Evolutionary conservation across 164 flowering plant genomes (phyloP), one percentile per base, ranked within the genome.

Genomic region (Vitis rupestris): DNA sequence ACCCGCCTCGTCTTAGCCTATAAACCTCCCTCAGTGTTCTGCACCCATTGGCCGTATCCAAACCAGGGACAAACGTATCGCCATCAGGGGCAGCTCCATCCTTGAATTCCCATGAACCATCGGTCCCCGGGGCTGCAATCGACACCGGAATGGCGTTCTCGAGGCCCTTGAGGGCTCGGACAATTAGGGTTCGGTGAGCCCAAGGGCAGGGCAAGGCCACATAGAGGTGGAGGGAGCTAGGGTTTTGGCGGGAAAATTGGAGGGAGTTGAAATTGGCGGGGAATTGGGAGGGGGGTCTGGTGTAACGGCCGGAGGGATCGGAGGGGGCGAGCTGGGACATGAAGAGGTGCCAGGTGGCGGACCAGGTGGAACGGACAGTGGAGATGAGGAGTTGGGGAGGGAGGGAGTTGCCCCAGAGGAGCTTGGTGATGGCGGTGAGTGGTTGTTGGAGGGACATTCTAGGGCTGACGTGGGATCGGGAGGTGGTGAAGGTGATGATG

Each of bases 271-370:
- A 15, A 59, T 73, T 68, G 76, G 75, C 73, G 78, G 87, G 93
- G 72, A 91, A 94, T 57, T 74, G 72, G 79, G 92, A 86, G 66
- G 74, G 7, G 63, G 98, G 98, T 53, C 97, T 80, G 60, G 93
- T 59, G 87, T 90, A 92, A 65, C 74, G 51, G 71, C 98, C 97
- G 58, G 90, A 73, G 54, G 96, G 74, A 72, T 90, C 93, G 68
- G 98, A 87, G 44, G 99, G 98, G 57, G 99, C 98, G 63, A 95
- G 89, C 79, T 91, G 99, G 60, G 89, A 77, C 99, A 95, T 95
- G 93, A 95, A 85, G 79, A 95, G 82, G 14, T 75, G 88, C 99
- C 99, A 93, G 29, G 85, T 68, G 81, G 92, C 17, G 82, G 80
- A 76, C 99, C 98, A 95, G 30, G 91, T 75, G 17, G 87, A 64